phyloP scores from a whole-genome alignment of 768 basidiomycete genomes.

The Boletus rubropictus region DNA sequence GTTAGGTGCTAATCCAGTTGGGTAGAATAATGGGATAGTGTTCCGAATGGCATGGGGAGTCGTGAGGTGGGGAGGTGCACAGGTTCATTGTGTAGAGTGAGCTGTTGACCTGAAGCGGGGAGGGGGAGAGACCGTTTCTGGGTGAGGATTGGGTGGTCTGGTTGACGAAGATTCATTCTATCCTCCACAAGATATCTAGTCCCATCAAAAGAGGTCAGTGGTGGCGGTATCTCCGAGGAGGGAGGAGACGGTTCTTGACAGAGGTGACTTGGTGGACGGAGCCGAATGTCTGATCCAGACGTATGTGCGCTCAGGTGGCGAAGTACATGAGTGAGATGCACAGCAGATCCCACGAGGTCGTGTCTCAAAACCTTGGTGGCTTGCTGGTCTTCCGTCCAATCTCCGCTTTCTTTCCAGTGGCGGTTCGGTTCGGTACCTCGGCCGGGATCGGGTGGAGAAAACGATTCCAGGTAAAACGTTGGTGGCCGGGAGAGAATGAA shows the following conservation, averaged over 20 bases:
- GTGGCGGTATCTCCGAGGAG: slow-evolving; percentile 37
- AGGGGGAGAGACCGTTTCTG: slow-evolving; percentile 31
- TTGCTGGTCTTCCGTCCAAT: slow-evolving; percentile 75
- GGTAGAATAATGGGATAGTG: slow-evolving; percentile 29
- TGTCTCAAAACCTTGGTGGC: slow-evolving; percentile 61
- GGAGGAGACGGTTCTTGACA: slow-evolving; percentile 26
- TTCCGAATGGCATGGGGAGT: slow-evolving; percentile 8
- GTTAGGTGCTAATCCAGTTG: slow-evolving; percentile 11
- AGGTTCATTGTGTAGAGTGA: slow-evolving; percentile 10
- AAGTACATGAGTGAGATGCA: slow-evolving; percentile 53
- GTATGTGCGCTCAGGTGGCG: slow-evolving; percentile 37
- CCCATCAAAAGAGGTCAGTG: slow-evolving; percentile 29
- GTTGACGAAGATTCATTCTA: slow-evolving; percentile 11
- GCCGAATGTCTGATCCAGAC: slow-evolving; percentile 30
- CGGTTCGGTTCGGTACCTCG: slow-evolving; percentile 29
- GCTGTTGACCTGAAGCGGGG: slow-evolving; percentile 7
- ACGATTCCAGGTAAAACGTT: slow-evolving; percentile 58
- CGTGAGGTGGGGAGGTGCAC: slow-evolving; percentile 8
- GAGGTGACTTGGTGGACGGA: slow-evolving; percentile 36
- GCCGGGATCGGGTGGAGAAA: slow-evolving; percentile 27
- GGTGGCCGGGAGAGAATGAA: slow-evolving; percentile 66
- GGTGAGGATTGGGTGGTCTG: slow-evolving; percentile 14
- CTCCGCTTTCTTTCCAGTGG: slow-evolving; percentile 59
- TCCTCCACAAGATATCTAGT: slow-evolving; percentile 27
- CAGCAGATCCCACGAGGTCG: slow-evolving; percentile 56